Conservation (phyloP, 305 asterid genomes). For the Fraxinus platypoda region DNA sequence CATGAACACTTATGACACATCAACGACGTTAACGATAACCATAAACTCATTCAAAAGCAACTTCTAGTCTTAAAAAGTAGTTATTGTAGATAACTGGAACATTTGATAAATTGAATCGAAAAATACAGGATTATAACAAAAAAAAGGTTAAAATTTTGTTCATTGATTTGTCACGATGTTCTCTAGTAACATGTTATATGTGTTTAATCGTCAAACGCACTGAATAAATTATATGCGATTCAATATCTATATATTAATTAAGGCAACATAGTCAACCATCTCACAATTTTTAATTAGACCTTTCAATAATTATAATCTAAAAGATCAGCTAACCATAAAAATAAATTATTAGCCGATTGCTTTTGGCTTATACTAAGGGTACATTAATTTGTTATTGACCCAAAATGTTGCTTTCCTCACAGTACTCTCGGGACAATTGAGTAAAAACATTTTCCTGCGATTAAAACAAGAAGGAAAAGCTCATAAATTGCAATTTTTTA, state of each 20-base stretch:
- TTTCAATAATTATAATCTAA: not conserved
- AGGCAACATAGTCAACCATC: not conserved
- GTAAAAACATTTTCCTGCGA: not conserved
- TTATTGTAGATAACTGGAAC: not conserved
- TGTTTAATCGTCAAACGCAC: not conserved
- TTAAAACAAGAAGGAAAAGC: not conserved
- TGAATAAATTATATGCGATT: not conserved
- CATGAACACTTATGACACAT: not conserved
- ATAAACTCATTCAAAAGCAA: not conserved
- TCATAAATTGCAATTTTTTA: not conserved
- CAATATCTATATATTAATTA: not conserved
- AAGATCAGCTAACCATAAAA: not conserved
- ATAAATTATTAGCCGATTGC: not conserved
- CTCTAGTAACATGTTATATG: not conserved
- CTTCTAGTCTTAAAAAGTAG: not conserved
- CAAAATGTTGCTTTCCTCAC: not conserved
- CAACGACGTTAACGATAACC: not conserved
- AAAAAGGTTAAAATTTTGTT: not conserved
- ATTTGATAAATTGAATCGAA: not conserved
- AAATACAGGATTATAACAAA: not conserved
- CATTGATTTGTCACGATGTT: not conserved
- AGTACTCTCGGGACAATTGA: not conserved
- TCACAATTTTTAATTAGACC: too few relatives aligned
- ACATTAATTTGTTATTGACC: not conserved
- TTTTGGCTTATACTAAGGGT: conserved; percentile 19